phyloP scores from a whole-genome alignment of 495 filamentous ascomycete genomes.

The Penicillium coprophilum region DNA sequence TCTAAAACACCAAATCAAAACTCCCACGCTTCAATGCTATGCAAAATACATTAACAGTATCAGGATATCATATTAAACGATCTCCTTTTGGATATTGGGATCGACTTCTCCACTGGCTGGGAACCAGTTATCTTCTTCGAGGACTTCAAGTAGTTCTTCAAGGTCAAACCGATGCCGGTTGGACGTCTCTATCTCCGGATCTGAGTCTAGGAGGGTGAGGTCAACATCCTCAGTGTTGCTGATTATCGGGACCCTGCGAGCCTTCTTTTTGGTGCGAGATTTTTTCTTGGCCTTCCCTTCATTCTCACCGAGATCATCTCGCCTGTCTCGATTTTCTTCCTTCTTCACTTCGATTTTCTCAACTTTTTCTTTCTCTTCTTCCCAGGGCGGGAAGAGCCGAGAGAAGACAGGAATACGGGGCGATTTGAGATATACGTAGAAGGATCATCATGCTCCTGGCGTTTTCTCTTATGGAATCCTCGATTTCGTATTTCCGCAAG shows the following conservation, averaged over 20 bases:
- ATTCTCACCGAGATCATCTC: background rate
- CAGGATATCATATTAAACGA: background rate
- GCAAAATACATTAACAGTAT: background rate
- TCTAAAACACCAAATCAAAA: background rate
- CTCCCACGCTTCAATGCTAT: constrained; percentile 4
- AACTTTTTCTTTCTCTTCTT: background rate
- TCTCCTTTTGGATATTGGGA: constrained; percentile 29
- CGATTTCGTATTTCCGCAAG: constrained; percentile 33
- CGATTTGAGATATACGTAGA: background rate
- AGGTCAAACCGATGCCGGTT: constrained; percentile 4
- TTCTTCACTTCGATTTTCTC: background rate
- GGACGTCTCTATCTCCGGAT: background rate
- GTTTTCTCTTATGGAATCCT: constrained; percentile 6
- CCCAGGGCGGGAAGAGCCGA: background rate
- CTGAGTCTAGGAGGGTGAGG: constrained; percentile 32
- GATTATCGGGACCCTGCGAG: background rate
- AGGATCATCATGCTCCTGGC: background rate
- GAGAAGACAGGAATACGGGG: background rate
- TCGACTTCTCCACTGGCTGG: constrained; percentile 35
- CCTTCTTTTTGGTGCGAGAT: background rate
- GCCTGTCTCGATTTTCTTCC: background rate
- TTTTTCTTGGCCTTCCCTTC: constrained; percentile 1
- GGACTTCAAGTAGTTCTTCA: constrained; percentile 29
- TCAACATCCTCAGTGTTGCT: constrained; percentile 28
- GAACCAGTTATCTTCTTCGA: constrained; percentile 50